Evolutionary conservation across 2,329 filamentous ascomycete species (phyloP).

Genomic region (Thermothelomyces thermophilus): DNA sequence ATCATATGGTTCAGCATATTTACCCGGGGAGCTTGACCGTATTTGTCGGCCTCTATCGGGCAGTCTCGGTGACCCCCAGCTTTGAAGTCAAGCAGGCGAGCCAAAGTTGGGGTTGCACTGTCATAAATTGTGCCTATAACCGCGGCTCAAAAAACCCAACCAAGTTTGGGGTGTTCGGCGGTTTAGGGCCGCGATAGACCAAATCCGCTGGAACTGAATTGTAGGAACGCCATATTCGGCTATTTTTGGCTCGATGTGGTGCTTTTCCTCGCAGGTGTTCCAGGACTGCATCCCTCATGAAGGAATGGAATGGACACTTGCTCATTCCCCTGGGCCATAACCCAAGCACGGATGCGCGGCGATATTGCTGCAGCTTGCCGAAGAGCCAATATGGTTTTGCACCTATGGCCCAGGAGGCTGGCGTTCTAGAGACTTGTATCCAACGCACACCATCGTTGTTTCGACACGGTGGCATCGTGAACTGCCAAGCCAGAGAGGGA

Average conservation of each 20-base stretch:
- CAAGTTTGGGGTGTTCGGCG: slow-evolving; percentile 24
- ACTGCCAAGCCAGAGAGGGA: slow-evolving; percentile 9
- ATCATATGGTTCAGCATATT: slow-evolving; percentile 27
- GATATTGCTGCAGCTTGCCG: slow-evolving; percentile 6
- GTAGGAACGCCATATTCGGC: slow-evolving; percentile 6
- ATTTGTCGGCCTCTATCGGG: slow-evolving; percentile 9
- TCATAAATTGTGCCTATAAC: slow-evolving; percentile 26
- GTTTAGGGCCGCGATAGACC: slow-evolving; percentile 24
- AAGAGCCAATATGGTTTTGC: slow-evolving; percentile 14
- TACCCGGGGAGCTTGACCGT: slow-evolving; percentile 24
- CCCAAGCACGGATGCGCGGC: slow-evolving; percentile 19
- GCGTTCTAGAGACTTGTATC: slow-evolving; percentile 13
- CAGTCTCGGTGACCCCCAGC: slow-evolving; percentile 19
- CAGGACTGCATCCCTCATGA: slow-evolving; percentile 9
- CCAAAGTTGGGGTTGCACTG: slow-evolving; percentile 23
- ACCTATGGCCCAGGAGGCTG: slow-evolving; percentile 9
- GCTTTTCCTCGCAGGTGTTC: slow-evolving; percentile 4
- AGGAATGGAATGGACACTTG: no score
- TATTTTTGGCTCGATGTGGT: slow-evolving; percentile 26
- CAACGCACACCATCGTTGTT: slow-evolving; percentile 8
- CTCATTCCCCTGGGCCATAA: slow-evolving; percentile 4
- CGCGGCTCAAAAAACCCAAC: slow-evolving; percentile 10
- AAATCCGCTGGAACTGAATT: slow-evolving; percentile 11
- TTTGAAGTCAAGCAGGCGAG: slow-evolving; percentile 12
- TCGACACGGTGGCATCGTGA: slow-evolving; percentile 10